phyloP scores from a whole-genome alignment of 148 eudicot species.

The Vaccinium macrocarpon region DNA sequence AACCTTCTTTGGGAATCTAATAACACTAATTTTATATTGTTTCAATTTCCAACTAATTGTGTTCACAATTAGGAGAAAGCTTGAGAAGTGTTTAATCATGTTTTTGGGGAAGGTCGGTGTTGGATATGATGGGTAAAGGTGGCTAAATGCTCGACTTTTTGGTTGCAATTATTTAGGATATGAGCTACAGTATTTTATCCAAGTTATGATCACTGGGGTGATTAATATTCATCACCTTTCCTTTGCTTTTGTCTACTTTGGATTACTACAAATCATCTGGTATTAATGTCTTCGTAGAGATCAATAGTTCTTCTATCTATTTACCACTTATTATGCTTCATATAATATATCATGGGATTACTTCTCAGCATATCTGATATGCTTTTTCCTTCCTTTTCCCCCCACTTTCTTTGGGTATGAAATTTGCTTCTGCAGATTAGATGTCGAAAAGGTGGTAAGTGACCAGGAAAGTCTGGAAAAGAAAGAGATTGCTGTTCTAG shows the following conservation, averaged over 20 bases:
- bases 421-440: conserved; percentile 47
- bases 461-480: conserved; percentile 68
- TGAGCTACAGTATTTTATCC: not conserved
- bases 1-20: too few species aligned
- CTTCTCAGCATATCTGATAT: not conserved
- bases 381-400: not conserved
- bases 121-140: not conserved
- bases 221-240: not conserved
- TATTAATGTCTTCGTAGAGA: not conserved
- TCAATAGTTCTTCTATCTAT: not conserved
- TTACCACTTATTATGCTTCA: not conserved
- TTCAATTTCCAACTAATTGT: not conserved
- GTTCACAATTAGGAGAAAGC: not conserved
- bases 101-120: not conserved
- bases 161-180: not conserved
- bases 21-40: too few species aligned
- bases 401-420: not conserved
- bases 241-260: not conserved
- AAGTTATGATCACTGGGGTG: not conserved
- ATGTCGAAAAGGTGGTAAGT: conserved; percentile 50
- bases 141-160: not conserved
- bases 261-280: not conserved
- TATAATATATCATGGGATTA: not conserved
- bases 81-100: not conserved
- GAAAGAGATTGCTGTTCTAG: conserved; percentile 61